Base-by-base conservation (phyloP, 1,284 basidiomycete species). In the Puccinia brachypodii region DNA sequence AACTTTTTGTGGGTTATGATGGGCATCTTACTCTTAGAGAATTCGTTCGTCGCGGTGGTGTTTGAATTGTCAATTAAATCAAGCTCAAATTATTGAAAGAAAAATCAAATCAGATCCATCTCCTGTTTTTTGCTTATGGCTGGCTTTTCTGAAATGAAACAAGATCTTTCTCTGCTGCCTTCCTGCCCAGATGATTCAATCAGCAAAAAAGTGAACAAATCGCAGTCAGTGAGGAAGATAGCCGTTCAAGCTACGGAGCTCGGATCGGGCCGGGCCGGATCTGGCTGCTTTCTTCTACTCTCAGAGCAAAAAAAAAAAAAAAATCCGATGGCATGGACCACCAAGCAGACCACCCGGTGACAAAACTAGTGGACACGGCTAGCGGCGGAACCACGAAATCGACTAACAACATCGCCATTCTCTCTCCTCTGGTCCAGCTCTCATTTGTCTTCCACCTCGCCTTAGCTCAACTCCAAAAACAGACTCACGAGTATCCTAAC, bases 1-100 rank as follows among this genome's bases (percentile, higher is more conserved):
- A 91, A 87, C 93, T 96, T 88, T 95, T 96, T 88, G 93, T 92
- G 28, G 92, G 90, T 83, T 85, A 91, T 50, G 93, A 93, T 69
- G 94, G 94, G 0, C 94, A 95, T 85, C 88, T 89, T 40, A 92
- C 92, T 84, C 92, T 94, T 85, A 90, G 91, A 85, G 91, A 90
- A 42, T 94, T 93, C 87, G 93, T 94, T 72, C 83, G 83, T 28
- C 66, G 83, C 28, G 64, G 64, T 7, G 64, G 69, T 50, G 82
- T 16, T 76, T 83, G 25, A 7, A 58, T 42, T 53, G 53, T 3
- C n/a, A 58, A n/a, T 22, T 22, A 28, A 58, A 58, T 58, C 31
- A 13, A 58, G 13, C 7, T 3, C 3, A 3, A 58, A 58, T 13
- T 13, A n/a, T n/a, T n/a, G 82, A 80, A 77, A 22, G 74, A 60